Base-by-base conservation (phyloP, 2,329 filamentous ascomycete genomes). In the Pyrenophora teres region DNA sequence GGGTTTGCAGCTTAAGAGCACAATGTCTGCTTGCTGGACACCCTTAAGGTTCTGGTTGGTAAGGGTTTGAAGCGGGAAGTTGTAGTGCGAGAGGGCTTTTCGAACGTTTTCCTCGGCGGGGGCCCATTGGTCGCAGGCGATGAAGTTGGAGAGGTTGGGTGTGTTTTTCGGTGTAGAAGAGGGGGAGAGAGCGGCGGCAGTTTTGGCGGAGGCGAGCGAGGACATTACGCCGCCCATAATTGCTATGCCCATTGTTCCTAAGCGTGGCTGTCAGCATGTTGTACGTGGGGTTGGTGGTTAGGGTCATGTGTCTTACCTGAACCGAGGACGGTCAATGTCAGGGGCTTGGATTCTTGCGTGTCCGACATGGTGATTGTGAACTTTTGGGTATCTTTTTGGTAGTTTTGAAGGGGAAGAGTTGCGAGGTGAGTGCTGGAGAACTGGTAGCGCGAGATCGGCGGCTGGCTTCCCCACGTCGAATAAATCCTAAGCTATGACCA, bases 191-290 rank as follows among this genome's bases (percentile, higher is more conserved):
- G 70, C 57, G 45, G 57, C 66, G 56, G 52, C 52, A 6, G 64
- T 65, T 56, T 66, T 62, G 56, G 67, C 58, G 59, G 75, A 75
- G 78, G 78, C 77, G 38, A 94, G 81, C 9, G 88, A 89, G 54
- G 84, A 80, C 62, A 95, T 83, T 68, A 96, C 87, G 58, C 90
- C 91, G 47, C 83, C 86, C 50, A 95, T 83, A 62, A 96, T 92
- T 51, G 90, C 90, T 54, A 90, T 89, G 52, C 91, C 91, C 85
- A 96, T 89, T 46, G 87, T 92, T 60, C 90, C 88, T 92, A 63
- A 8, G 23, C 6, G 7, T 25, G 23, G 23, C 23, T 25, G 23
- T 25, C 6, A 9, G 23, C 6, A 9, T 25, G 8, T 25, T 7
- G 23, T 25, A 25, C 15, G 15, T 25, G 23, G 23, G 23, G 23